Evolutionary conservation across 495 filamentous ascomycete genomes (phyloP).

Genomic region (Xylaria curta): DNA sequence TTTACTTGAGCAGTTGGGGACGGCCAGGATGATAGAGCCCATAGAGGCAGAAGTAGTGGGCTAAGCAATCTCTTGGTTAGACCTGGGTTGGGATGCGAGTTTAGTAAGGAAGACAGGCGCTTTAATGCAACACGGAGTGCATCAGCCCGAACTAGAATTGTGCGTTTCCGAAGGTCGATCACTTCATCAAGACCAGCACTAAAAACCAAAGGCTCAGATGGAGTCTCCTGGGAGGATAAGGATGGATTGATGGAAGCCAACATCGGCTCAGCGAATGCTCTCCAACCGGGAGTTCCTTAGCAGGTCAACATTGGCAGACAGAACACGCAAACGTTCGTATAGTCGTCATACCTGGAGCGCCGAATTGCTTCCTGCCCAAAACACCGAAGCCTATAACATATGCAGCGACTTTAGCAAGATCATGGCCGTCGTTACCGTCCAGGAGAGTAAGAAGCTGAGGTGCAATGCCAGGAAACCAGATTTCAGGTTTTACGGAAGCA

Average conservation of each 20-base stretch:
- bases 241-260: conserved; percentile 66
- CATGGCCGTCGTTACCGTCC: conserved; percentile 67
- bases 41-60: conserved; percentile 70
- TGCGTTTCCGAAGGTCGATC: conserved; percentile 48
- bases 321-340: background rate
- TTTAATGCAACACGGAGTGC: conserved; percentile 58
- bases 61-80: conserved; percentile 72
- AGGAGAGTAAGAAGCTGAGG: conserved; percentile 72
- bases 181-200: conserved; percentile 40
- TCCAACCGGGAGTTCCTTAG: conserved; percentile 69
- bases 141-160: conserved; percentile 48
- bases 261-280: conserved; percentile 69
- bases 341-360: conserved; percentile 64
- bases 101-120: conserved; percentile 62
- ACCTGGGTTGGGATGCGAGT: conserved; percentile 74
- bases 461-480: conserved; percentile 68
- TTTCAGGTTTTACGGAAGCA: conserved; percentile 57
- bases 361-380: conserved; percentile 67
- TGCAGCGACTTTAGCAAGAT: conserved; percentile 69
- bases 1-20: conserved; percentile 31
- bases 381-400: conserved; percentile 79
- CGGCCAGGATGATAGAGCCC: conserved; percentile 68
- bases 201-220: conserved; percentile 28
- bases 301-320: conserved; percentile 16
- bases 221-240: conserved; percentile 32